These are phyloP conservation scores for Colletotrichum sp. DNA, from an alignment of 2,329 filamentous ascomycete genomes.

Conservation along the genomic window DNA sequence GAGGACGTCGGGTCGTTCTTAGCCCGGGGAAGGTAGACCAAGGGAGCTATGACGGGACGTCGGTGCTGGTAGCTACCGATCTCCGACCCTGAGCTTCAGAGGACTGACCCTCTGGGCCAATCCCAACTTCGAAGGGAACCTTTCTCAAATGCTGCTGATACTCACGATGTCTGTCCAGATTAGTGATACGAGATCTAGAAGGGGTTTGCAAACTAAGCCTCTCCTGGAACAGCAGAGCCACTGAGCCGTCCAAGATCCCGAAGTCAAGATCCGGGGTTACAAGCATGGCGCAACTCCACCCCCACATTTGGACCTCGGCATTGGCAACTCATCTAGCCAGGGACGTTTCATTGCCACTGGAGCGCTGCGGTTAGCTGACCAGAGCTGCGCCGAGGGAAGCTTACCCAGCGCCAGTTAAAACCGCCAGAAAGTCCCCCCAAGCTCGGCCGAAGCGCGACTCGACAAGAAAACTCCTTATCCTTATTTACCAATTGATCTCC, in stretches of 20 bases:
- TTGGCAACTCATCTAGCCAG: background rate
- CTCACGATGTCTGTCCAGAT: background rate
- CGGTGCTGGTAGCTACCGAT: background rate
- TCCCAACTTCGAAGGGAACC: background rate
- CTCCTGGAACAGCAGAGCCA: background rate
- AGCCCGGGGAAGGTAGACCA: background rate
- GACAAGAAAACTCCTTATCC: background rate
- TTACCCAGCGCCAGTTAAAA: constrained; percentile 12
- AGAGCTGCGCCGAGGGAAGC: constrained; percentile 16
- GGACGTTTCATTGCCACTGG: constrained; percentile 7
- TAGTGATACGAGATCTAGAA: background rate
- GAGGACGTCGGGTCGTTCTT: background rate
- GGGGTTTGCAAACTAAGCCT: background rate
- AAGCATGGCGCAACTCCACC: constrained; percentile 7
- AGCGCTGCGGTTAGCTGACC: constrained; percentile 10
- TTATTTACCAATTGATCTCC: background rate
- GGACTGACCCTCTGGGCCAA: background rate
- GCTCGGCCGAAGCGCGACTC: constrained; percentile 12
- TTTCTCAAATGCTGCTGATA: background rate
- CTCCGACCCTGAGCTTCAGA: background rate
- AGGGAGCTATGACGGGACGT: background rate
- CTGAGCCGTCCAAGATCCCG: background rate
- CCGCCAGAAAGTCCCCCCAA: constrained; percentile 1
- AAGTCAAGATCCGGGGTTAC: constrained; percentile 15
- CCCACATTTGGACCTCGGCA: constrained; percentile 24